Evolutionary conservation across 495 filamentous ascomycete species (phyloP).

Genomic region (Platismatia glauca): DNA sequence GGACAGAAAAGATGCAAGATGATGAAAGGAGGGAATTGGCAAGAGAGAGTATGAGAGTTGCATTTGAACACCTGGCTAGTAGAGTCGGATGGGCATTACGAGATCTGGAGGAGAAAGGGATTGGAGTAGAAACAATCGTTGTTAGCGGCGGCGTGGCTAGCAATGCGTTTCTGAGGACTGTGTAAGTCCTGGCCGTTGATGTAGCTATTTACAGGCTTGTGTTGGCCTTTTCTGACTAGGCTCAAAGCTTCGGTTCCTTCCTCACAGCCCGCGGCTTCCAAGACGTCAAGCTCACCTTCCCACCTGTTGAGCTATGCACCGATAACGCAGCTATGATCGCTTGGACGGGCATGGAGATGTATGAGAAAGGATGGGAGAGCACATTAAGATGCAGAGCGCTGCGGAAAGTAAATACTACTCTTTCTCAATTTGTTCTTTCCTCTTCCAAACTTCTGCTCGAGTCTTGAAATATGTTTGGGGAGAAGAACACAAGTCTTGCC

Average conservation of each 20-base stretch:
- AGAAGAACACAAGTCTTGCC: neutral
- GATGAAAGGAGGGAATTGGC: constrained; percentile 56
- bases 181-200: constrained; percentile 32
- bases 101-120: constrained; percentile 22
- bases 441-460: neutral
- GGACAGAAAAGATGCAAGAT: constrained; percentile 22
- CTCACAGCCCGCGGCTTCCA: constrained; percentile 55
- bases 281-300: constrained; percentile 57
- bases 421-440: neutral
- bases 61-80: constrained; percentile 81
- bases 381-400: constrained; percentile 49
- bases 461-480: neutral
- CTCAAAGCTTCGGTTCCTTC: constrained; percentile 39
- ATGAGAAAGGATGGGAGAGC: constrained; percentile 61
- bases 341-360: constrained; percentile 93
- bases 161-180: constrained; percentile 63
- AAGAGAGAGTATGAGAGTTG: constrained; percentile 59
- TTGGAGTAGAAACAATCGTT: constrained; percentile 54
- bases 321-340: constrained; percentile 99
- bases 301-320: constrained; percentile 69
- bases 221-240: neutral
- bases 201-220: neutral
- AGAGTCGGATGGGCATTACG: constrained; percentile 61
- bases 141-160: constrained; percentile 84
- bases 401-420: constrained; percentile 38